phyloP scores from a whole-genome alignment of 305 asterid species.

The Coffea humblotiana region DNA sequence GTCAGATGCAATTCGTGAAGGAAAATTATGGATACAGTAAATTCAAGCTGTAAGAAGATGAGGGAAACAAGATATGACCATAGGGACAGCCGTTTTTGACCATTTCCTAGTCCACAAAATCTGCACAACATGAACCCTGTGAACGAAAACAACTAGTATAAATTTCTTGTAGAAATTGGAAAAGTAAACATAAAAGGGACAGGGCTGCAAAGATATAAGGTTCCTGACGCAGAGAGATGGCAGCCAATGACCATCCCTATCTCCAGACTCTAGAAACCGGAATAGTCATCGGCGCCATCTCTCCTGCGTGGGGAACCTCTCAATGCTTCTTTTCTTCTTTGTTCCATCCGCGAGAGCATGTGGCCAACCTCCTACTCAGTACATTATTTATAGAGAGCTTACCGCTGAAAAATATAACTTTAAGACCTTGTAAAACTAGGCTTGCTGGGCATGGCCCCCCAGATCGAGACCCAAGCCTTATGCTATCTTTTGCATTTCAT shows the following conservation, averaged over 20 bases:
- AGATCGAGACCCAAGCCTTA: neutral
- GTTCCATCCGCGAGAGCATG: neutral
- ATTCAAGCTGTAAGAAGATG: neutral
- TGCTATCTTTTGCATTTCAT: neutral
- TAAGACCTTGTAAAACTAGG: no score
- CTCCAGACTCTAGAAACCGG: neutral
- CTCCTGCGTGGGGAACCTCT: conserved; percentile 32
- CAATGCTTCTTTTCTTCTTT: neutral
- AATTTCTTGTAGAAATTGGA: neutral
- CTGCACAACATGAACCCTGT: neutral
- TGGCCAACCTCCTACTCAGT: neutral
- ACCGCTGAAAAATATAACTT: neutral
- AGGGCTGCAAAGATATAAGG: neutral
- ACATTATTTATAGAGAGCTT: neutral
- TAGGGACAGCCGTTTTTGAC: neutral
- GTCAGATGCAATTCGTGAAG: neutral
- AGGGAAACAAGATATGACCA: neutral
- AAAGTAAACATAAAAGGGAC: neutral
- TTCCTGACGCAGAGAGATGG: conserved; percentile 22
- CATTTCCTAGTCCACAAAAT: neutral
- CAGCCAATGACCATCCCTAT: conserved; percentile 7
- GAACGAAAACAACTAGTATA: neutral
- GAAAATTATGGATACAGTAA: neutral
- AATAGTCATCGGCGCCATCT: conserved; percentile 26
- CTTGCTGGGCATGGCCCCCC: neutral